A percentile compares a stretch with the other conserved stretches of the same genome.
These are phyloP conservation scores for Cordyceps javanica DNA, from an alignment of 2,329 filamentous ascomycete species.

Conservation along the genomic window DNA sequence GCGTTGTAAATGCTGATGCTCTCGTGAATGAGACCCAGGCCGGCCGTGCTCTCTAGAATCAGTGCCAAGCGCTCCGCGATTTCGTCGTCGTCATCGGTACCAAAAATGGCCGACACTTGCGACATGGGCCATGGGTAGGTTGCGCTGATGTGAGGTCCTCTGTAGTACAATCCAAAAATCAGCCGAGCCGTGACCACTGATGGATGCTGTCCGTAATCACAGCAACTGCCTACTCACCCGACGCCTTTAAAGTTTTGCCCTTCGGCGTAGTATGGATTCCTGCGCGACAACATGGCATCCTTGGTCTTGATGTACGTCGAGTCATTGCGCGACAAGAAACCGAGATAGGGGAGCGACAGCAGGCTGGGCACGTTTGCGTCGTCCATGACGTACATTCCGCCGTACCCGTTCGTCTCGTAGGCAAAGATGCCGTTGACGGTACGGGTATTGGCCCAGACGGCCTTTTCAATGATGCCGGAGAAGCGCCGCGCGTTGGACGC, in stretches of 20 bases:
- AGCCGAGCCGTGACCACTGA: not conserved
- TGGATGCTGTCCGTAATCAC: not conserved
- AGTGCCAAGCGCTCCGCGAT: constrained; percentile 30
- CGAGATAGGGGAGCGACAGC: constrained; percentile 58
- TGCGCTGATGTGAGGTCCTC: constrained; percentile 60
- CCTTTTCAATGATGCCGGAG: constrained; percentile 61
- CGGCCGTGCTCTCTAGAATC: constrained; percentile 34
- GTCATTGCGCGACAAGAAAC: constrained; percentile 53
- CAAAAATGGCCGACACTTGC: constrained; percentile 46
- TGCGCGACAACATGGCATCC: constrained; percentile 65
- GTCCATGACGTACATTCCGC: constrained; percentile 61
- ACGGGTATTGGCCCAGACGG: constrained; percentile 46
- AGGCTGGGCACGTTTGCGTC: constrained; percentile 66
- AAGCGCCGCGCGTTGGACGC: constrained; percentile 31
- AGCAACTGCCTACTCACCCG: constrained; percentile 16
- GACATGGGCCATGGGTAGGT: constrained; percentile 53
- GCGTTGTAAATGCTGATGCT: constrained; percentile 37
- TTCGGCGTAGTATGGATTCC: constrained; percentile 66
- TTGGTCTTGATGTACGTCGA: constrained; percentile 72
- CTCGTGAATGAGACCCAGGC: constrained; percentile 43
- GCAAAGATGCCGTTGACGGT: constrained; percentile 59
- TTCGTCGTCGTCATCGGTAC: constrained; percentile 32
- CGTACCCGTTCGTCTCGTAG: constrained; percentile 72
- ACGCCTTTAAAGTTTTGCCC: constrained; percentile 21
- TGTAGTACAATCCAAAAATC: constrained; percentile 3